These are phyloP conservation scores for Citrus glauca DNA, from an alignment of 345 rosid genomes.

Conservation along the genomic window DNA sequence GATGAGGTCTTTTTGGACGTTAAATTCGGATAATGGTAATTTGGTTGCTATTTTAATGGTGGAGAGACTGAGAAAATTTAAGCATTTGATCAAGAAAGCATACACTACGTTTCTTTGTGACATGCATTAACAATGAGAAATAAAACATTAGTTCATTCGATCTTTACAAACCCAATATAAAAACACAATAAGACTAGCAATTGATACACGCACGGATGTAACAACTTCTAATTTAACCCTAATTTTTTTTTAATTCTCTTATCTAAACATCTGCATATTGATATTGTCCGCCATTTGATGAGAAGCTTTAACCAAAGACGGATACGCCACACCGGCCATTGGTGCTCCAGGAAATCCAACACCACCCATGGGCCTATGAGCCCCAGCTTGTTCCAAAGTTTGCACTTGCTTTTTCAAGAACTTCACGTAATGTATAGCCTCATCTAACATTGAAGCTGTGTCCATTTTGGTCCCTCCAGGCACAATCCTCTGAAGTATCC, in stretches of 20 bases:
- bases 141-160: neutral
- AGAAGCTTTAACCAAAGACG: conserved; percentile 45
- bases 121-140: neutral
- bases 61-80: neutral
- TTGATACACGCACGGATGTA: neutral
- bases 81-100: conserved; percentile 1
- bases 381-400: conserved; percentile 65
- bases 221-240: neutral
- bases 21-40: neutral
- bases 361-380: conserved; percentile 29
- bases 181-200: neutral
- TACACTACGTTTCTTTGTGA: neutral
- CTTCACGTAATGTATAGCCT: conserved; percentile 89
- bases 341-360: conserved; percentile 30
- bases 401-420: conserved; percentile 85
- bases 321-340: conserved; percentile 32
- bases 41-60: neutral
- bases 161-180: conserved; percentile 10
- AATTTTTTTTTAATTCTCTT: neutral
- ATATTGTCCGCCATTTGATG: conserved; percentile 43
- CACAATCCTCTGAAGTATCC: conserved; percentile 92
- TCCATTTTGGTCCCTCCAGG: conserved; percentile 99
- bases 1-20: neutral
- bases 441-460: conserved; percentile 92
- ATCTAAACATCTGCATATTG: conserved; percentile 63